phyloP scores from a whole-genome alignment of 768 basidiomycete species.

The Boletus huronensis region DNA sequence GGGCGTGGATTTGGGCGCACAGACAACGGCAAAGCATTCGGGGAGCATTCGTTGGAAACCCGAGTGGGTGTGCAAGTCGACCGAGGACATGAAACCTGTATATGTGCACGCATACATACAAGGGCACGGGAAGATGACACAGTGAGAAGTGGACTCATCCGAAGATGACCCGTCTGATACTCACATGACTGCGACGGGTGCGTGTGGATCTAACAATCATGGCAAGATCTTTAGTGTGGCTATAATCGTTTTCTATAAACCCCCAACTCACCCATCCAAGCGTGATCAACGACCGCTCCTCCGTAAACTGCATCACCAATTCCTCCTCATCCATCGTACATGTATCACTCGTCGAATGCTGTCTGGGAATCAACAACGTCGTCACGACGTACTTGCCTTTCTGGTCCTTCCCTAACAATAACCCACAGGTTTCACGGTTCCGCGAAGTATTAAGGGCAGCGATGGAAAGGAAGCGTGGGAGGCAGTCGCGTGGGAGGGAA shows the following conservation, averaged over 20 bases:
- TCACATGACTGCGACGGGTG: conserved; percentile 86
- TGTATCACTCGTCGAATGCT: conserved; percentile 86
- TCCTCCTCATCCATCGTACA: conserved; percentile 92
- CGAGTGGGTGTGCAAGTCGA: conserved; percentile 89
- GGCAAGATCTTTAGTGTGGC: background rate
- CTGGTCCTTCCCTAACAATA: conserved; percentile 68
- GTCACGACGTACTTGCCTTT: conserved; percentile 69
- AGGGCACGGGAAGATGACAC: background rate
- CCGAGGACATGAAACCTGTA: conserved; percentile 90
- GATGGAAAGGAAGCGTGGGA: conserved; percentile 73
- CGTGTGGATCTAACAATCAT: conserved; percentile 70
- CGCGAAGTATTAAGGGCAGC: conserved; percentile 74
- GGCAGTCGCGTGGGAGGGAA: conserved; percentile 64
- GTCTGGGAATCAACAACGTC: conserved; percentile 82
- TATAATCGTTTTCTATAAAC: background rate
- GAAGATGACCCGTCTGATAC: conserved; percentile 21
- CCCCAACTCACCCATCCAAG: conserved; percentile 79
- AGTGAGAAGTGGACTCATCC: background rate
- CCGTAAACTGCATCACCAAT: conserved; percentile 79
- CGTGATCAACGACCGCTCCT: conserved; percentile 75
- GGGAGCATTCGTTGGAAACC: conserved; percentile 87
- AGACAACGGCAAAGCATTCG: conserved; percentile 91
- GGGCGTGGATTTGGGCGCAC: conserved; percentile 75
- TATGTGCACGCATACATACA: background rate
- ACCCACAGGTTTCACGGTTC: conserved; percentile 84